These are phyloP conservation scores for Hypoxylon cercidicola DNA, from an alignment of 495 filamentous ascomycete species.

Conservation along the genomic window DNA sequence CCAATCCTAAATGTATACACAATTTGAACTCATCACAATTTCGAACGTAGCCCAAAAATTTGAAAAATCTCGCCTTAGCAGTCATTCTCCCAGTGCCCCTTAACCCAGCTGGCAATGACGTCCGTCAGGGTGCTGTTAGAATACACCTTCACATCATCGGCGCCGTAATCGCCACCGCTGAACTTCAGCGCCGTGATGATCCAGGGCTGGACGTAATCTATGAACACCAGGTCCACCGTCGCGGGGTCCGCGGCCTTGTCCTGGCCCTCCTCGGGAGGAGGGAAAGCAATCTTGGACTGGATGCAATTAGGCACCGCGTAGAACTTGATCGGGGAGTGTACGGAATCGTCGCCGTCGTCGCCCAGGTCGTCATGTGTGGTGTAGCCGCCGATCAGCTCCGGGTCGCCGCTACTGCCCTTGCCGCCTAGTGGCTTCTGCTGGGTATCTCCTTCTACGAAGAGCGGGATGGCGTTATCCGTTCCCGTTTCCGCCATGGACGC, in stretches of 20 bases:
- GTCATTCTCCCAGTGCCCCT: slow-evolving; percentile 74
- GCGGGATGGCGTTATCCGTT: not conserved
- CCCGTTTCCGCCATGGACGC: not conserved
- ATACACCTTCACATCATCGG: slow-evolving; percentile 70
- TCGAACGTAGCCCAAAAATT: not conserved
- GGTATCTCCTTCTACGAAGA: slow-evolving; percentile 10
- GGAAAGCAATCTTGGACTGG: slow-evolving; percentile 69
- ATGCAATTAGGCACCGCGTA: slow-evolving; percentile 86
- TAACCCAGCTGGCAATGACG: slow-evolving; percentile 80
- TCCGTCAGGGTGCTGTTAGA: slow-evolving; percentile 77
- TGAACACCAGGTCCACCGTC: slow-evolving; percentile 85
- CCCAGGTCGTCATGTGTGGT: slow-evolving; percentile 88
- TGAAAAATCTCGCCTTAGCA: slow-evolving; percentile 50
- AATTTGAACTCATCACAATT: slow-evolving; percentile 9
- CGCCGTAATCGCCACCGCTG: slow-evolving; percentile 68
- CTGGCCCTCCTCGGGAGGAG: slow-evolving; percentile 33
- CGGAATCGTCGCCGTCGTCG: slow-evolving; percentile 88
- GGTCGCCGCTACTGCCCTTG: slow-evolving; percentile 33
- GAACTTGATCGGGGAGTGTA: slow-evolving; percentile 78
- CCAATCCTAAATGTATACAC: slow-evolving; percentile 6
- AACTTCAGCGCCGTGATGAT: slow-evolving; percentile 77
- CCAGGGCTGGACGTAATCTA: slow-evolving; percentile 88
- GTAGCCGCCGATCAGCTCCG: slow-evolving; percentile 77
- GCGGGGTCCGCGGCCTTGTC: slow-evolving; percentile 61
- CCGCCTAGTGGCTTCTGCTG: slow-evolving; percentile 46